Percentiles rank a stretch among this genome's conserved stretches.
These are phyloP conservation scores for Ceratocystiopsis brevicomis DNA, from an alignment of 2,329 filamentous ascomycete species.

Conservation along the genomic window DNA sequence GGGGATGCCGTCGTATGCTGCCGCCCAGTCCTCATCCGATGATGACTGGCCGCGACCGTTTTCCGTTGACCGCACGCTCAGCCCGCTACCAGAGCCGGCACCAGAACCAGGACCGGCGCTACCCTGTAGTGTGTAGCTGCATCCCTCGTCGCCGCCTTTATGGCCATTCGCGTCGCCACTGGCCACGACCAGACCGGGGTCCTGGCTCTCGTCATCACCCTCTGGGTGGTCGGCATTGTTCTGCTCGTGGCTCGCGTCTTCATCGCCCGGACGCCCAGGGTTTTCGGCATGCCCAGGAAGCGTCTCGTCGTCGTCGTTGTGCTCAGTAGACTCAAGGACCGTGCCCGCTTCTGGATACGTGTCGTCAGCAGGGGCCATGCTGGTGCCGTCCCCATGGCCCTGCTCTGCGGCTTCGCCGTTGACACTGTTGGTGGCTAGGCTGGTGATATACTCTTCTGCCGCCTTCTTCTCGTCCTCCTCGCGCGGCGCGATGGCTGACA, in stretches of 20 bases:
- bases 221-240: not conserved
- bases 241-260: constrained; percentile 1
- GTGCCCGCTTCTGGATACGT: constrained; percentile 2
- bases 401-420: not conserved
- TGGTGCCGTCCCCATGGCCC: not conserved
- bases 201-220: no score
- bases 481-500: constrained; percentile 74
- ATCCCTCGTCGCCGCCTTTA: no score
- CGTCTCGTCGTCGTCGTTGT: constrained; percentile 5
- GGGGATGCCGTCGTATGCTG: constrained; percentile 39
- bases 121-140: no score
- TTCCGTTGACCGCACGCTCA: no score
- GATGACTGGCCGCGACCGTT: no score
- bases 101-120: no score
- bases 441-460: constrained; percentile 14
- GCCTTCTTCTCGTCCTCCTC: constrained; percentile 38
- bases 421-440: constrained; percentile 14
- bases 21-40: constrained; percentile 21
- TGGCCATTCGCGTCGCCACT: no score
- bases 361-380: constrained; percentile 4
- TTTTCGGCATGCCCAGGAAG: no score
- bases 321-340: constrained; percentile 9
- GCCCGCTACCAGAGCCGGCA: no score
- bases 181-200: no score
- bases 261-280: no score